These are phyloP conservation scores for Neophaeococcomyces aloes DNA, from an alignment of 2,329 filamentous ascomycete genomes.

Conservation along the genomic window DNA sequence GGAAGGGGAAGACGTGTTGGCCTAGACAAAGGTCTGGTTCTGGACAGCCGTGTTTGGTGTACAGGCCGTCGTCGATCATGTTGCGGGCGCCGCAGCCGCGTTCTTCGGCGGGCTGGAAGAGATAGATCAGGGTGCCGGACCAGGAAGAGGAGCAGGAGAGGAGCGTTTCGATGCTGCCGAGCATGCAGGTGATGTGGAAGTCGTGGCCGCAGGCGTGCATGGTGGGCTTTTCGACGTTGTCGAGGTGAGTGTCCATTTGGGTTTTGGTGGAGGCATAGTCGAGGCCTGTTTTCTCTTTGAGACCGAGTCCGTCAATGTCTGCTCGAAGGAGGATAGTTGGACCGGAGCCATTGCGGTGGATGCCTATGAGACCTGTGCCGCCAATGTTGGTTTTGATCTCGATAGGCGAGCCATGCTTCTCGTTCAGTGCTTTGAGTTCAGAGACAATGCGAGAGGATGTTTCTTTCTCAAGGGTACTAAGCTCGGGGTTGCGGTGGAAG, in stretches of 20 bases:
- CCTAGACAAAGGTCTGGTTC: constrained; percentile 47
- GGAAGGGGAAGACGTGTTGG: constrained; percentile 44
- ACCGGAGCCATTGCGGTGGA: constrained; percentile 34
- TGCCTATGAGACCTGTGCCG: constrained; percentile 35
- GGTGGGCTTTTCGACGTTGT: constrained; percentile 43
- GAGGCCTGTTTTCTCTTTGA: constrained; percentile 39
- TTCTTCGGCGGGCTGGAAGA: constrained; percentile 62
- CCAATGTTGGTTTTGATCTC: constrained; percentile 37
- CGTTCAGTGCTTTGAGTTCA: constrained; percentile 28
- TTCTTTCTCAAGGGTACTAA: constrained; percentile 46
- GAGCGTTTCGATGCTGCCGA: constrained; percentile 45
- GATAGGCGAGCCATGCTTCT: constrained; percentile 8
- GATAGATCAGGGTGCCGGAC: constrained; percentile 52
- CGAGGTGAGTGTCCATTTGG: constrained; percentile 33
- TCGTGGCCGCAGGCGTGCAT: constrained; percentile 55
- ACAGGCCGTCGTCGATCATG: constrained; percentile 53
- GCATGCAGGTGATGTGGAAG: constrained; percentile 48
- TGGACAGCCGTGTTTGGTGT: constrained; percentile 34
- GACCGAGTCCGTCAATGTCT: constrained; percentile 42
- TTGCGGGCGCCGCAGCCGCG: constrained; percentile 50
- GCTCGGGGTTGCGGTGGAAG: constrained; percentile 49
- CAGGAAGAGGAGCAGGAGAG: constrained; percentile 37
- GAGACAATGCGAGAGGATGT: constrained; percentile 41
- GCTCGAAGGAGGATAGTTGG: constrained; percentile 38
- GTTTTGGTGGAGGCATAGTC: constrained; percentile 38